Evolutionary conservation across 164 flowering plant species (phyloP), one percentile per base, ranked within the genome.

Genomic region (Stephania yunnanensis): DNA sequence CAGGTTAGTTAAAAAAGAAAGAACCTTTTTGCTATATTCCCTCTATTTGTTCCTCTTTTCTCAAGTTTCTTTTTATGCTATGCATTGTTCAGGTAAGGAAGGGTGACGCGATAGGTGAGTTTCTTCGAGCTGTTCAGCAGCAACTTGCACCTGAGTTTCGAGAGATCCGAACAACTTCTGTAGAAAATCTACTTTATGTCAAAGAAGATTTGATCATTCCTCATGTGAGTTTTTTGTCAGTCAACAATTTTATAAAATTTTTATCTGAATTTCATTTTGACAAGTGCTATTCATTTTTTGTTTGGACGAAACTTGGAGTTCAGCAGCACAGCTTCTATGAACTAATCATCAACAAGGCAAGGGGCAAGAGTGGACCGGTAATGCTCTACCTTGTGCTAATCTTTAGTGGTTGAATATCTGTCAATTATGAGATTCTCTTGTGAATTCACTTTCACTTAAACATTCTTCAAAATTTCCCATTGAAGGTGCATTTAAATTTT

Each of bases 301-400:
- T 75, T 66, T 70, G 66, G 44, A 69, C 73, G 20, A 48, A 30
- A 77, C 13, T 73, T 52, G 75, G 36, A 67, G 69, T 79, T 71
- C 93, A 95, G 99, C 99, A 95, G 84, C 99, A 95, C 86, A 95
- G 97, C 81, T 95, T 95, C 80, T 93, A 95, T 82, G 99, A 95
- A 81, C 86, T 95, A 69, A 95, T 83, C 79, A 78, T 92, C 72
- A 95, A 95, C 89, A 95, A 93, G 81, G 99, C 99, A 5, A 91
- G 99, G 83, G 99, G 99, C 50, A 95, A 95, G 84, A 95, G 99
- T 92, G 98, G 99, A 80, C 99, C 99, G 95, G 98, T 95, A 92
- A 82, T 80, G 44, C n/a, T 77, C 66, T 6, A n/a, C 19, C 4
- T 36, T 63, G 52, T 42, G 69, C 5, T 20, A 44, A 45, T 22